phyloP scores from a whole-genome alignment of 257 asterid species.

The Solanum lycopersicoides region DNA sequence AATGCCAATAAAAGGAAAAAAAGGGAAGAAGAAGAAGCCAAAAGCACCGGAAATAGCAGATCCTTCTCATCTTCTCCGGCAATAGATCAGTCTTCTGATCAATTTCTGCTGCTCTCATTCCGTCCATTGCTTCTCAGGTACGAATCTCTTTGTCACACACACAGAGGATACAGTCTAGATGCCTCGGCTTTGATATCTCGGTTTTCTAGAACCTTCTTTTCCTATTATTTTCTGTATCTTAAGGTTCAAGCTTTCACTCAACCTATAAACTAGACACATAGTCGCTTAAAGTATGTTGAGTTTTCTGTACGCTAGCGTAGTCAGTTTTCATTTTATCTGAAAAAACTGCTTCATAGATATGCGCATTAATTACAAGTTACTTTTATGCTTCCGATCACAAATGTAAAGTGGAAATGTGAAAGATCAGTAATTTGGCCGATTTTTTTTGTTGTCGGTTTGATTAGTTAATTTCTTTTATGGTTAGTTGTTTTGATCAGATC shows the following conservation, averaged over 20 bases:
- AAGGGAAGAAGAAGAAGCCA: neutral
- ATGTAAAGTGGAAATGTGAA: neutral
- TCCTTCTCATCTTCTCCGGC: neutral
- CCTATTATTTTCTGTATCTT: neutral
- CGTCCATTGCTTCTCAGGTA: neutral
- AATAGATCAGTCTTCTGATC: neutral
- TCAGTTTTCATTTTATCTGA: neutral
- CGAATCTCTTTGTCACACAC: neutral
- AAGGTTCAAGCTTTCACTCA: neutral
- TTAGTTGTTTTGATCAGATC: neutral
- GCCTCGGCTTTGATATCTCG: neutral
- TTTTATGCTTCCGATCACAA: neutral
- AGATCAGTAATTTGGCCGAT: neutral
- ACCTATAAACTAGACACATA: neutral
- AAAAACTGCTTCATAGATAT: neutral
- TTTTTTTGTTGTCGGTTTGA: neutral
- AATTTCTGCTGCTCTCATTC: neutral
- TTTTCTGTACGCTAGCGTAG: neutral
- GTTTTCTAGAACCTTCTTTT: neutral
- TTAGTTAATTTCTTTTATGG: neutral
- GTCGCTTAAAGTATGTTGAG: neutral
- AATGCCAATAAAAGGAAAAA: neutral
- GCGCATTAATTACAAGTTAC: neutral
- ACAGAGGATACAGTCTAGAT: neutral
- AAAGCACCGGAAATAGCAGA: neutral